These are phyloP conservation scores for Oryza brachyantha DNA, from an alignment of 176 grass and related monocot genomes.

Conservation along the genomic window DNA sequence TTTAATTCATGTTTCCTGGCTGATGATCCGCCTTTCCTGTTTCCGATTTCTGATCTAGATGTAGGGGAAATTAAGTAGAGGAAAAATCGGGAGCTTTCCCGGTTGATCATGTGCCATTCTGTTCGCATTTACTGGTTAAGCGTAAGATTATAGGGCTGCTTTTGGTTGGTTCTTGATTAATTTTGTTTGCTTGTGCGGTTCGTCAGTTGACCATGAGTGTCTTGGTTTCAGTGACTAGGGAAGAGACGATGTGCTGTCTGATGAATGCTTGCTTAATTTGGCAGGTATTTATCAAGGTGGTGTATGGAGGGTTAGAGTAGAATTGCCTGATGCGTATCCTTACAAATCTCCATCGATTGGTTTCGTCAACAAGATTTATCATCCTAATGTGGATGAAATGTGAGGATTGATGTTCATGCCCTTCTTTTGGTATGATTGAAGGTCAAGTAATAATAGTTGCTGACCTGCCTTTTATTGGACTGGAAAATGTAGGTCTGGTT, in stretches of 20 bases:
- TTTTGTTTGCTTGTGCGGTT: background rate
- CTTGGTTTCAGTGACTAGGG: background rate
- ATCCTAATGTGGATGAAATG: slow-evolving; percentile 98
- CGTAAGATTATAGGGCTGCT: background rate
- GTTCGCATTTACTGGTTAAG: slow-evolving; percentile 16
- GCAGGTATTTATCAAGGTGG: slow-evolving; percentile 95
- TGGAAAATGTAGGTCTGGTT: slow-evolving; percentile 78
- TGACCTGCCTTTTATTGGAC: slow-evolving; percentile 14
- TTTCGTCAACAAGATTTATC: slow-evolving; percentile 96
- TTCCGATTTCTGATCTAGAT: slow-evolving; percentile 28
- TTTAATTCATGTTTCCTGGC: background rate
- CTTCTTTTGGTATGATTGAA: background rate
- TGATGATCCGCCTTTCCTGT: slow-evolving; percentile 13
- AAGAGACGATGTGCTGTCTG: background rate
- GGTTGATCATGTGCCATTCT: background rate
- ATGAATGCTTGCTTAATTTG: slow-evolving; percentile 31
- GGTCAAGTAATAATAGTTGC: background rate
- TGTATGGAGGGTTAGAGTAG: slow-evolving; percentile 97
- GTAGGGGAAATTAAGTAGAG: background rate
- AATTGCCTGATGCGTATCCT: slow-evolving; percentile 90
- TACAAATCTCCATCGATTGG: slow-evolving; percentile 95
- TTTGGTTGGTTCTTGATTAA: background rate
- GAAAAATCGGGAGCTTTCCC: background rate
- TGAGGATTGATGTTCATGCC: slow-evolving; percentile 41
- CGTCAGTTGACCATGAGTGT: slow-evolving; percentile 9